phyloP scores from a whole-genome alignment of 2,329 filamentous ascomycete genomes.

The Exophiala sideris region DNA sequence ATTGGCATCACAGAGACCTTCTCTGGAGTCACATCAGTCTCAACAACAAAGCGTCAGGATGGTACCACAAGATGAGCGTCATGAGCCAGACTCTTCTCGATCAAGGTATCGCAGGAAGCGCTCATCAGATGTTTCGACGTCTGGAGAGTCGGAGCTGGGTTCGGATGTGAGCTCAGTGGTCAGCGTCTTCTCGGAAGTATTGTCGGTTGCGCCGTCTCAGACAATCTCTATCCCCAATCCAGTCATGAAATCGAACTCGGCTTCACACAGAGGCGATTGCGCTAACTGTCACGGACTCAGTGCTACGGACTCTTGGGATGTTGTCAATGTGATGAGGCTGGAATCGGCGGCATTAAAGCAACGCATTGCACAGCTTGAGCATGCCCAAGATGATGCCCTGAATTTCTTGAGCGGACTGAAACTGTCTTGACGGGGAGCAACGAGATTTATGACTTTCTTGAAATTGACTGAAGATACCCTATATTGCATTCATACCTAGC shows the following conservation, averaged over 20 bases:
- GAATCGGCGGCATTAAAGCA: constrained; percentile 55
- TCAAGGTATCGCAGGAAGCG: constrained; percentile 35
- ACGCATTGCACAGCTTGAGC: constrained; percentile 53
- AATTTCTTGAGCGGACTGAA: constrained; percentile 29
- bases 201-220: constrained; percentile 22
- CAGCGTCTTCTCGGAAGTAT: constrained; percentile 45
- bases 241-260: constrained; percentile 11
- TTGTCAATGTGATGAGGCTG: constrained; percentile 50
- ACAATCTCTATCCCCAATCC: constrained; percentile 21
- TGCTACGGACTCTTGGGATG: constrained; percentile 51
- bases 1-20: constrained; percentile 34
- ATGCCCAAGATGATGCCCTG: constrained; percentile 55
- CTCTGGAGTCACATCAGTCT: constrained; percentile 9
- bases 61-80: constrained; percentile 25
- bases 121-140: constrained; percentile 40
- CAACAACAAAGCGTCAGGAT: constrained; percentile 32
- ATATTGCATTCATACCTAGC: too few relatives aligned
- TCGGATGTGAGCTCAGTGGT: constrained; percentile 53
- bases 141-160: constrained; percentile 58
- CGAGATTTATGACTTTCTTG: not conserved
- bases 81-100: constrained; percentile 34
- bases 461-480: not conserved
- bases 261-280: constrained; percentile 34
- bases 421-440: constrained; percentile 8
- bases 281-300: constrained; percentile 41